Base-by-base conservation (phyloP, 2,329 filamentous ascomycete species). In the Meredithiella fracta region DNA sequence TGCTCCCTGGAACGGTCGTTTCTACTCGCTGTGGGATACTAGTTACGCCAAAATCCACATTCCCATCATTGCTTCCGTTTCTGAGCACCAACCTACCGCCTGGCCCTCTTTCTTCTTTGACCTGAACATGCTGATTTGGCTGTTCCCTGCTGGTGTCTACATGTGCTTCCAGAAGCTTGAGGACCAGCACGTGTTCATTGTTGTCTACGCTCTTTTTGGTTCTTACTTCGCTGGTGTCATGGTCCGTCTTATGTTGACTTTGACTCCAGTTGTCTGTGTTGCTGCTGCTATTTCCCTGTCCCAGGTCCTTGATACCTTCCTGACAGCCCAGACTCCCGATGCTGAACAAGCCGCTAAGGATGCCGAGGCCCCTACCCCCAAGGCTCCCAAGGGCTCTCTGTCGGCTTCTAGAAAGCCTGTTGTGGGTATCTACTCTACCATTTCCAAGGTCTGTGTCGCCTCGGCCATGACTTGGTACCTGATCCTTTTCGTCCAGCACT, bases 31-130 rank as follows among this genome's bases (percentile, higher is more conserved):
- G 31, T 98, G 91, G 89, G 94, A 98, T 68, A 98, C 92, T 4
- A 85, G 88, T 64, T 98, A 98, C 67, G 92, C 92, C 65, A 98
- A 98, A 77, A 94, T 97, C 61, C 92, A 98, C 66, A 98, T 98
- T 66, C 92, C 92, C 60, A 98, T 98, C 67, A 98, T 98, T 68
- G 92, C 92, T 2, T 98, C 92, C n/a, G 92, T 98, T 50, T 98
- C 92, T 1, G 92, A 98, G 72, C 92, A 98, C 73, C 92, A 98
- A 72, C 92, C 92, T 55, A 98, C 92, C 38, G 92, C 92, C 47
- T 98, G 92, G 92, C 92, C 92, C 1, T 88, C 94, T 15, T 98
- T 96, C 77, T 98, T 98, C 75, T 98, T 98, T 69, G 92, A 98
- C 65, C 77, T 98, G 63, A 96, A 94, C 74, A 82, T 98, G 74